Evolutionary conservation across 108 stramenopile genomes (phyloP).

Genomic region (Cyclostephanos invisitatus): DNA sequence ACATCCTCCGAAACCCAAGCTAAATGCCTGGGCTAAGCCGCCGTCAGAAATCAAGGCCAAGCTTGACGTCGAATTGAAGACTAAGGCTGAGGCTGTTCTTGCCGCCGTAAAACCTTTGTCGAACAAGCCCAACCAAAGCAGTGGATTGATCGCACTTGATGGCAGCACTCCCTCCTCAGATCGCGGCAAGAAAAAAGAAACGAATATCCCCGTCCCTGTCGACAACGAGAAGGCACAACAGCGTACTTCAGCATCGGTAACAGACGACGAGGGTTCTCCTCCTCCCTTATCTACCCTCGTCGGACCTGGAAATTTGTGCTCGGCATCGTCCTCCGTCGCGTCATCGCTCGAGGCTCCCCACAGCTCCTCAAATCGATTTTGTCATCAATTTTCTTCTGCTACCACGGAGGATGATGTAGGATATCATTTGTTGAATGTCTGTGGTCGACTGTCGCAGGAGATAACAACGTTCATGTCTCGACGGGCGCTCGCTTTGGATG

Average conservation of each 20-base stretch:
- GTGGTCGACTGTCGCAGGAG: slow-evolving; percentile 72
- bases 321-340: slow-evolving; percentile 80
- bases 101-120: background rate
- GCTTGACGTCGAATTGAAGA: slow-evolving; percentile 2
- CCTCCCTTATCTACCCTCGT: slow-evolving; percentile 72
- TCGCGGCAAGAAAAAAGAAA: background rate
- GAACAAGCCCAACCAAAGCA: background rate
- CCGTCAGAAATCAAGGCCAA: slow-evolving; percentile 11
- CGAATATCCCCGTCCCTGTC: background rate
- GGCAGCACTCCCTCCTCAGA: slow-evolving; percentile 1
- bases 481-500: slow-evolving; percentile 60
- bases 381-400: slow-evolving; percentile 38
- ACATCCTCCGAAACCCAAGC: slow-evolving; percentile 18
- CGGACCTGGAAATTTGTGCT: slow-evolving; percentile 69
- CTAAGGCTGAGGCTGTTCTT: background rate
- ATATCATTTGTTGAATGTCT: slow-evolving; percentile 79
- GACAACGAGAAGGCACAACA: slow-evolving; percentile 7
- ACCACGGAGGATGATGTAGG: slow-evolving; percentile 78
- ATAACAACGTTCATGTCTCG: slow-evolving; percentile 78
- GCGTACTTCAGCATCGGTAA: slow-evolving; percentile 22
- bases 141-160: background rate
- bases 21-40: slow-evolving; percentile 23
- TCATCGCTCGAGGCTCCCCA: slow-evolving; percentile 85
- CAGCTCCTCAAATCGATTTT: slow-evolving; percentile 52
- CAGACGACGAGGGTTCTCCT: slow-evolving; percentile 44